Percentiles rank a stretch among this genome's conserved stretches.
phyloP scores from a whole-genome alignment of 2,329 filamentous ascomycete genomes.

The Aspergillus persii region DNA sequence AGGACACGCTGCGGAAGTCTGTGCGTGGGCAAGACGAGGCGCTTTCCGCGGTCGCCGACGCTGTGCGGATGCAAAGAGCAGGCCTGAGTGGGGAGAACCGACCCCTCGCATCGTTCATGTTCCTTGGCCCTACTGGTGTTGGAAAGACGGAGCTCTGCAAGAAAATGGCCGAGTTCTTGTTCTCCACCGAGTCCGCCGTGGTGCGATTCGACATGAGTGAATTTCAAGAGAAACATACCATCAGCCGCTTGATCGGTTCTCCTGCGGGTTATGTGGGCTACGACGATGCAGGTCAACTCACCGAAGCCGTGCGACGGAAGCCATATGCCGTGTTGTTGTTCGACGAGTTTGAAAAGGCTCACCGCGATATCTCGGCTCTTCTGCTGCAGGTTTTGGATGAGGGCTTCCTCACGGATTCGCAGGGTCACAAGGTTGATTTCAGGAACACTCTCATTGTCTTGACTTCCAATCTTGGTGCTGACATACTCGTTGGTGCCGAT shows the following conservation, averaged over 20 bases:
- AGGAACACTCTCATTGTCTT: conserved; percentile 94
- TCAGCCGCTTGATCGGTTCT: conserved; percentile 86
- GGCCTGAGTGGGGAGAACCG: conserved; percentile 89
- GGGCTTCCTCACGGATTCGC: conserved; percentile 90
- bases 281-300: conserved; percentile 93
- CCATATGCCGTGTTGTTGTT: conserved; percentile 93
- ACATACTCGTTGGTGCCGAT: conserved; percentile 80
- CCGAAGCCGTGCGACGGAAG: conserved; percentile 90
- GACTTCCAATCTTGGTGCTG: conserved; percentile 90
- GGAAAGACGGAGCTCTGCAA: conserved; percentile 98
- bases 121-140: conserved; percentile 92
- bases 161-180: conserved; percentile 88
- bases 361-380: conserved; percentile 88
- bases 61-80: conserved; percentile 88
- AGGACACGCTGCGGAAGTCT: conserved; percentile 77
- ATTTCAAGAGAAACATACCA: conserved; percentile 95
- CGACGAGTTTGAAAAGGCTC: conserved; percentile 97
- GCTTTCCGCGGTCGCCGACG: conserved; percentile 83
- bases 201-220: conserved; percentile 97
- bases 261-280: conserved; percentile 96
- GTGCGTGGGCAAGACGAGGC: conserved; percentile 94
- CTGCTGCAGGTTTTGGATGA: conserved; percentile 94
- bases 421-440: conserved; percentile 96
- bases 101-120: conserved; percentile 93
- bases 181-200: conserved; percentile 86